Percentiles rank a stretch among this genome's conserved stretches.
phyloP scores from a whole-genome alignment of 192 early-diverging fungal species.

The Coemansia sp. region DNA sequence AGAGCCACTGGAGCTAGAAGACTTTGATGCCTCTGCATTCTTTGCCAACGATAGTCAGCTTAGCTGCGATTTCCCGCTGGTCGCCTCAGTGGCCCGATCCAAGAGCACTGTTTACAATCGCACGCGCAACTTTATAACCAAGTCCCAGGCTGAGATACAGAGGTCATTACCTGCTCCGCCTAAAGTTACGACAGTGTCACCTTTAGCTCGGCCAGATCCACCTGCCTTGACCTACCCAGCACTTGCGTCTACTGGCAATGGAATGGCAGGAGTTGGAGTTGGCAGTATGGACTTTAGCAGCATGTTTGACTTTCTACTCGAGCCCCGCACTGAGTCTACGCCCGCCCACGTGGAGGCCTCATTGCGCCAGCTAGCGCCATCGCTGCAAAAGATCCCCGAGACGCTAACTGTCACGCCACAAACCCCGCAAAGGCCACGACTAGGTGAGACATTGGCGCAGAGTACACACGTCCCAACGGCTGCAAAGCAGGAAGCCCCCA shows the following conservation, averaged over 20 bases:
- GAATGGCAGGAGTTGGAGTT: not conserved
- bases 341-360: not conserved
- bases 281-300: constrained; percentile 18
- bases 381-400: not conserved
- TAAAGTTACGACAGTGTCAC: not conserved
- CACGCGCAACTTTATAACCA: not conserved
- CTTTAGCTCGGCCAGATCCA: not conserved
- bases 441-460: not conserved
- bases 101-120: not conserved
- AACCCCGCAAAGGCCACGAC: not conserved
- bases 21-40: constrained; percentile 36
- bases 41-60: constrained; percentile 18
- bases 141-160: not conserved
- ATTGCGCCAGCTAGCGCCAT: not conserved
- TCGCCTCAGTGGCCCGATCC: not conserved
- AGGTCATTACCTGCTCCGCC: not conserved
- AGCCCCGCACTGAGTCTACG: constrained; percentile 1
- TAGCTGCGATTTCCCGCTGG: not conserved
- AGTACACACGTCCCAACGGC: not conserved
- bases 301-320: constrained; percentile 20
- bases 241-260: not conserved
- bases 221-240: not conserved
- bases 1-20: constrained; percentile 1
- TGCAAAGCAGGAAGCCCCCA: not conserved
- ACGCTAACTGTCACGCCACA: not conserved